These are phyloP conservation scores for Cercospora beticola DNA, from an alignment of 2,329 filamentous ascomycete genomes.

Conservation along the genomic window DNA sequence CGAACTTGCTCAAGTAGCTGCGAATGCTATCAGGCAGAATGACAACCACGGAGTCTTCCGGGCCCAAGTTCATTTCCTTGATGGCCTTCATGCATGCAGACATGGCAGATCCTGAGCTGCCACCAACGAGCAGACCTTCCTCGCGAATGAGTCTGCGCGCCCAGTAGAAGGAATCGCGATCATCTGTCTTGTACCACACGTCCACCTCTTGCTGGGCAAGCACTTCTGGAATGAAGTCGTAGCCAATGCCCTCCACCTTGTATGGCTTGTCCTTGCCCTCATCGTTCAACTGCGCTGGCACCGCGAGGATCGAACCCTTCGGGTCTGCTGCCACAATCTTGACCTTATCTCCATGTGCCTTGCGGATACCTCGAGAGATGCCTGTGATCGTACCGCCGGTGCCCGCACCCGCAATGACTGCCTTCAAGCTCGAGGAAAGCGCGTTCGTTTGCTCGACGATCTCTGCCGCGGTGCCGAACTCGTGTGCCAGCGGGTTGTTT, in stretches of 20 bases:
- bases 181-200: constrained; percentile 98
- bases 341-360: constrained; percentile 74
- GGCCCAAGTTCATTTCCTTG: constrained; percentile 72
- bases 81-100: constrained; percentile 75
- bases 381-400: constrained; percentile 96
- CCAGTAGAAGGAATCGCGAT: constrained; percentile 84
- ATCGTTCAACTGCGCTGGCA: constrained; percentile 77
- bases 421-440: constrained; percentile 67
- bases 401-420: constrained; percentile 85
- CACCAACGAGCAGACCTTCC: constrained; percentile 89
- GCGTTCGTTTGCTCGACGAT: constrained; percentile 81
- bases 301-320: constrained; percentile 82
- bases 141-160: constrained; percentile 89
- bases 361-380: constrained; percentile 77
- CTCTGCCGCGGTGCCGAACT: constrained; percentile 91
- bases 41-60: constrained; percentile 86
- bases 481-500: constrained; percentile 91
- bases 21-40: constrained; percentile 93
- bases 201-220: constrained; percentile 77
- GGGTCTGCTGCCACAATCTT: constrained; percentile 93
- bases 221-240: constrained; percentile 96
- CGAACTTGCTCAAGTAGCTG: constrained; percentile 97
- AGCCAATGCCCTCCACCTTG: constrained; percentile 98
- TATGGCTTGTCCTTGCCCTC: constrained; percentile 80
- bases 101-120: constrained; percentile 90